Percentiles rank a stretch among this genome's conserved stretches.
Evolutionary conservation across 495 filamentous ascomycete species (phyloP).

Genomic region (Tirmania nivea): DNA sequence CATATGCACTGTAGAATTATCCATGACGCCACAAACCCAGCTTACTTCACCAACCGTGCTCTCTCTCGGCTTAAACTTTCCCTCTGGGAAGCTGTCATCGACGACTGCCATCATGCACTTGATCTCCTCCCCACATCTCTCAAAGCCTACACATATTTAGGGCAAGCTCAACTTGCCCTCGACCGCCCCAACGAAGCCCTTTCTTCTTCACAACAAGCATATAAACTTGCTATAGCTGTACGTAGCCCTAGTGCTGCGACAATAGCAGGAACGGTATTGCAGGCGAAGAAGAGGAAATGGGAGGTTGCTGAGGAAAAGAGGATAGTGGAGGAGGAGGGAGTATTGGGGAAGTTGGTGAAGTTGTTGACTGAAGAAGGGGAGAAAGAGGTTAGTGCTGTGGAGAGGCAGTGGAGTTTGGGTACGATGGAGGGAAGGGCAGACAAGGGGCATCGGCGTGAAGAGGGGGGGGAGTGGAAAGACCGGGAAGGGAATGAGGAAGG

Average conservation of each 20-base stretch:
- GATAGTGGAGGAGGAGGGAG: conserved; percentile 22
- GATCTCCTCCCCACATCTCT: conserved; percentile 40
- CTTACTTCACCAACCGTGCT: conserved; percentile 72
- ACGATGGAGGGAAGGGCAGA: conserved; percentile 29
- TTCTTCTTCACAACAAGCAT: conserved; percentile 46
- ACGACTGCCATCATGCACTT: conserved; percentile 57
- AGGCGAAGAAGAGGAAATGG: conserved; percentile 61
- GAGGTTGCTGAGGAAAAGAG: conserved; percentile 30
- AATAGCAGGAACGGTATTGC: conserved; percentile 44
- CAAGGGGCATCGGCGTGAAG: conserved; percentile 26
- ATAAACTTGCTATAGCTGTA: conserved; percentile 39
- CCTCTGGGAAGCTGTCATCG: conserved; percentile 51
- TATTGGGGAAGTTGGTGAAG: conserved; percentile 15
- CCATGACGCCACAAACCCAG: conserved; percentile 33
- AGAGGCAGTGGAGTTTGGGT: conserved; percentile 23
- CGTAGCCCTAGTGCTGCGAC: conserved; percentile 31
- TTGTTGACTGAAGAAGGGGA: conserved; percentile 29
- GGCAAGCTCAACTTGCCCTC: conserved; percentile 59
- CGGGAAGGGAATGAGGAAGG: too few relatives aligned
- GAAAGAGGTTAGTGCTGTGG: conserved; percentile 24
- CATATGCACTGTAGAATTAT: too few relatives aligned
- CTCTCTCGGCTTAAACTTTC: conserved; percentile 56
- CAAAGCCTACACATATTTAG: conserved; percentile 69
- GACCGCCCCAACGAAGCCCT: conserved; percentile 56
- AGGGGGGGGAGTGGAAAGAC: conserved; percentile 31